phyloP scores from a whole-genome alignment of 1,284 basidiomycete genomes.

The Ceratorhiza oryzae-sativae region DNA sequence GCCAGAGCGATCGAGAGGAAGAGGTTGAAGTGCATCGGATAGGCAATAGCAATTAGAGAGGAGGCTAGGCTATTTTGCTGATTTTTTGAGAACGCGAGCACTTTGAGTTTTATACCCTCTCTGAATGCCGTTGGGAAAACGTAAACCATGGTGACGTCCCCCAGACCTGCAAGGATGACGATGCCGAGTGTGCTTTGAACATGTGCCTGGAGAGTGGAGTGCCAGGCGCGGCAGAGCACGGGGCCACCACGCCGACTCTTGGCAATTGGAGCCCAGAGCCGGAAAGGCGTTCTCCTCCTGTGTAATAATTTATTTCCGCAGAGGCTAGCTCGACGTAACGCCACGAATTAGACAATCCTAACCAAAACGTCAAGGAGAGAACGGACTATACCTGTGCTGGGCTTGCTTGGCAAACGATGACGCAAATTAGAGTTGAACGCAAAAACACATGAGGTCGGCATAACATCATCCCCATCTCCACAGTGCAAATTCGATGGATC shows the following conservation, averaged over 20 bases:
- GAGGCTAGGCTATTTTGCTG: background rate
- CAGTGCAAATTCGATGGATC: no score
- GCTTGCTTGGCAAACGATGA: no score
- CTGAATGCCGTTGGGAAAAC: no score
- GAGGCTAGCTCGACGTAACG: no score
- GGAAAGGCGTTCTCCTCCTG: background rate
- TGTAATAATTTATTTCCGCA: no score
- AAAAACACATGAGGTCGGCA: no score
- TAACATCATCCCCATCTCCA: no score
- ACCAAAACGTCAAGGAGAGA: no score
- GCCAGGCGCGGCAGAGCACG: background rate
- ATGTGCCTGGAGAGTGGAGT: background rate
- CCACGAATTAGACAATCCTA: no score
- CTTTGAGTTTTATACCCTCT: background rate
- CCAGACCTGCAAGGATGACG: background rate
- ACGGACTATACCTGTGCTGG: no score
- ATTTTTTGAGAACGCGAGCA: background rate
- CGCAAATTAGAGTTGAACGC: no score
- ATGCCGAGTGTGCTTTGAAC: background rate
- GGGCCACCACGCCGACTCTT: background rate
- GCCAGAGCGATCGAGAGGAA: constrained; percentile 6
- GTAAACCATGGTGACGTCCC: background rate
- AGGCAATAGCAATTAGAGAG: constrained; percentile 22
- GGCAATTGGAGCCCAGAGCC: background rate
- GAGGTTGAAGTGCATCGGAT: constrained; percentile 20